These are phyloP conservation scores for Heliocybe sulcata DNA, from an alignment of 1,284 basidiomycete genomes.

Conservation along the genomic window DNA sequence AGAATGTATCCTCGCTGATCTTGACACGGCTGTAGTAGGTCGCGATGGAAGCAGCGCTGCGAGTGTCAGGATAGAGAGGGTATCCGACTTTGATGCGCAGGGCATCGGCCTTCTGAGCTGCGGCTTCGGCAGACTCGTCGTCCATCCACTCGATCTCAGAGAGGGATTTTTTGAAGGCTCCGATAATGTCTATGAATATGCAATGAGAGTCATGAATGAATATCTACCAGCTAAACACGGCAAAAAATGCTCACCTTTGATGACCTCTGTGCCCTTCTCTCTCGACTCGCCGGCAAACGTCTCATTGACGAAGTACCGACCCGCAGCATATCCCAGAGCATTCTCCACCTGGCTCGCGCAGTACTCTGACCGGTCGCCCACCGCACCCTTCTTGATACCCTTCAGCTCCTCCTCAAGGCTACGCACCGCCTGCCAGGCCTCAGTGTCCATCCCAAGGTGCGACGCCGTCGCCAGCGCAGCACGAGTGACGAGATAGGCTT, in stretches of 20 bases:
- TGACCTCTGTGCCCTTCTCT: conserved; percentile 78
- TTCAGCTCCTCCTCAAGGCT: conserved; percentile 64
- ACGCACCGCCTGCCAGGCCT: conserved; percentile 69
- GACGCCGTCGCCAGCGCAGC: conserved; percentile 61
- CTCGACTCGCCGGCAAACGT: conserved; percentile 82
- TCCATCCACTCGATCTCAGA: conserved; percentile 90
- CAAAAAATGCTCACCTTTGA: conserved; percentile 46
- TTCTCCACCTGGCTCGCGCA: conserved; percentile 60
- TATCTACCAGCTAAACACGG: not conserved
- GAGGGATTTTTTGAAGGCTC: conserved; percentile 80
- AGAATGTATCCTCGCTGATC: conserved; percentile 68
- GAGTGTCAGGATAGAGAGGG: conserved; percentile 81
- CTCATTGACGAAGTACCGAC: conserved; percentile 80
- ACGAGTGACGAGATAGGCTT: conserved; percentile 80
- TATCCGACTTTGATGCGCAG: conserved; percentile 86
- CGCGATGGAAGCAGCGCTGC: conserved; percentile 61
- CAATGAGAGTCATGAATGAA: conserved; percentile 1
- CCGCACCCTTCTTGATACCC: conserved; percentile 84
- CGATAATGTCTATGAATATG: conserved; percentile 53
- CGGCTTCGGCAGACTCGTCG: conserved; percentile 70
- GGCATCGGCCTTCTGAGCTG: conserved; percentile 82
- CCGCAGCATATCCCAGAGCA: conserved; percentile 67
- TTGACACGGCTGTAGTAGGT: conserved; percentile 71
- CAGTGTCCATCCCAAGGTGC: conserved; percentile 66
- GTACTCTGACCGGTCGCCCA: conserved; percentile 77